Evolutionary conservation across 805 yeast species (phyloP).

Genomic region (Spathaspora sp.): DNA sequence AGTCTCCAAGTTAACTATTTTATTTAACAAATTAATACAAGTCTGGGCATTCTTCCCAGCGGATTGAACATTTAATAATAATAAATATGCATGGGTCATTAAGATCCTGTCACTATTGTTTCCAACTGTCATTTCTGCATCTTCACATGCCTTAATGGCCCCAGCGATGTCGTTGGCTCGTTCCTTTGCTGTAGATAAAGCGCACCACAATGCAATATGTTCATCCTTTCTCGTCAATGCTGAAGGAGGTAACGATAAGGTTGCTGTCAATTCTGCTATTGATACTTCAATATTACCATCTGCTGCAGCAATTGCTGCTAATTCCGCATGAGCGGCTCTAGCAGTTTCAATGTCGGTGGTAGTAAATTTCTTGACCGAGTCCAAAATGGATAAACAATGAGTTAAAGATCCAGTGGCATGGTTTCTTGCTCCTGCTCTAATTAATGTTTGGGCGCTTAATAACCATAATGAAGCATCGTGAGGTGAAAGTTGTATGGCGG

Average conservation of each 20-base stretch:
- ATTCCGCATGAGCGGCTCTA: slow-evolving; percentile 50
- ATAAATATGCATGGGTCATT: slow-evolving; percentile 47
- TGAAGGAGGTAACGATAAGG: slow-evolving; percentile 49
- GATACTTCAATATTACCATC: slow-evolving; percentile 49
- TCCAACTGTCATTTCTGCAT: slow-evolving; percentile 44
- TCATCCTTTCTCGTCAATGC: slow-evolving; percentile 42
- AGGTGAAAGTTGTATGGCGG: slow-evolving; percentile 35
- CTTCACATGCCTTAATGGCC: slow-evolving; percentile 48
- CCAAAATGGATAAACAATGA: slow-evolving; percentile 39
- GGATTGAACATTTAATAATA: slow-evolving; percentile 20
- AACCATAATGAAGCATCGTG: slow-evolving; percentile 47
- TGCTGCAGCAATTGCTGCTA: slow-evolving; percentile 52
- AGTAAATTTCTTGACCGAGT: slow-evolving; percentile 21
- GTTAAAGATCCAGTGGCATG: slow-evolving; percentile 48
- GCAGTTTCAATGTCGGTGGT: slow-evolving; percentile 43
- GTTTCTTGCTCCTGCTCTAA: slow-evolving; percentile 37
- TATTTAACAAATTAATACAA: slow-evolving; percentile 35
- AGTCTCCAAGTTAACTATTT: slow-evolving; percentile 24
- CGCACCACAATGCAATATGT: slow-evolving; percentile 51
- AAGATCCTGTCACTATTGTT: slow-evolving; percentile 37
- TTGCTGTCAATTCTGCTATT: slow-evolving; percentile 47
- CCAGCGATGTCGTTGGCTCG: slow-evolving; percentile 46
- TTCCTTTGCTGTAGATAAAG: slow-evolving; percentile 49
- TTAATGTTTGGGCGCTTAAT: slow-evolving; percentile 46
- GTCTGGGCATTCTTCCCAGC: slow-evolving; percentile 20